These are phyloP conservation scores for Ustilago sp. DNA, from an alignment of 1,284 basidiomycete genomes.

Conservation along the genomic window DNA sequence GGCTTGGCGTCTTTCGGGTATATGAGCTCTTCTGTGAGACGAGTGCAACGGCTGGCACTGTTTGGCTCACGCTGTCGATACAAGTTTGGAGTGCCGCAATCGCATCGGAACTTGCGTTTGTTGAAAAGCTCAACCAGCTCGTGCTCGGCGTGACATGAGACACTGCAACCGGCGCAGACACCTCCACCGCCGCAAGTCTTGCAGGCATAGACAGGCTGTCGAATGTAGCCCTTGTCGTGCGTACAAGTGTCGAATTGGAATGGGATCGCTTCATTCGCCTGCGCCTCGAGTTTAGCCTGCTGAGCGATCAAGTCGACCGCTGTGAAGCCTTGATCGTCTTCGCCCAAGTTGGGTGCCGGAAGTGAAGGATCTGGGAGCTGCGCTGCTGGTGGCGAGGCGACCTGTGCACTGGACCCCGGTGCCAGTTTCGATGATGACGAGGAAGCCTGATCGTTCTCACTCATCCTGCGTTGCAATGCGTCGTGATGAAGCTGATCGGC, in stretches of 20 bases:
- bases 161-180: conserved; percentile 70
- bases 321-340: conserved; percentile 62
- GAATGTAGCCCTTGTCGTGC: conserved; percentile 65
- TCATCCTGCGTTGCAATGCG: conserved; percentile 10
- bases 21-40: conserved; percentile 26
- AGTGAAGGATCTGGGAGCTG: conserved; percentile 59
- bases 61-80: conserved; percentile 46
- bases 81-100: conserved; percentile 65
- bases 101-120: conserved; percentile 67
- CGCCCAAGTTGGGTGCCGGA: conserved; percentile 48
- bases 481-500: neutral
- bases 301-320: conserved; percentile 68
- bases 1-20: conserved; percentile 47
- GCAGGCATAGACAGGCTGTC: conserved; percentile 70
- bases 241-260: conserved; percentile 70
- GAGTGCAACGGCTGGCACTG: conserved; percentile 7
- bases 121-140: conserved; percentile 69
- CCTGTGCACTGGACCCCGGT: neutral
- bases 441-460: conserved; percentile 15
- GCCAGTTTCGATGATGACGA: conserved; percentile 12
- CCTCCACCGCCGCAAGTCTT: conserved; percentile 67
- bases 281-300: conserved; percentile 68
- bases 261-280: conserved; percentile 70
- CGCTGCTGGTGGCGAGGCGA: conserved; percentile 7
- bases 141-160: conserved; percentile 70